Evolutionary conservation across 2,329 filamentous ascomycete genomes (phyloP), one percentile per base, ranked within the genome.

Genomic region (Fusarium papillatum): DNA sequence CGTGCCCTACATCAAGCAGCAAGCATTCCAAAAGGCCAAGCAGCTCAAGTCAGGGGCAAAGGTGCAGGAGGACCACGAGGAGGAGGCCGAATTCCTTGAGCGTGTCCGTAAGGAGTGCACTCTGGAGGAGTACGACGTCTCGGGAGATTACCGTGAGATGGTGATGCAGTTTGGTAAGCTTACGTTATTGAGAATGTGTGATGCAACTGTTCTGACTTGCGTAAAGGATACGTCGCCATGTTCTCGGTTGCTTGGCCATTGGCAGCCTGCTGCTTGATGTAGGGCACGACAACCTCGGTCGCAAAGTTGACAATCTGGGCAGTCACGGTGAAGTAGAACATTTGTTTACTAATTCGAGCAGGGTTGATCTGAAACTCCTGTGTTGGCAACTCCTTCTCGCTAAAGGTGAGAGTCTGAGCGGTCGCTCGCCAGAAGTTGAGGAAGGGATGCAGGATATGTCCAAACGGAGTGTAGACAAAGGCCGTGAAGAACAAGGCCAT

Each of bases 221-320:
- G 61, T 60, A 66, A 78, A 87, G 95, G 96, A 36, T 98, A 98
- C 82, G 89, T 99, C 1, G 93, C 94, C 0, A 89, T 98, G 13
- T 98, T 98, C 84, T 97, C 95, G 0, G 94, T 97, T 4, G 92
- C 98, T 66, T 99, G 97, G 97, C 97, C 97, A 0, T 87, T 98
- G n/a, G 96, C 96, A n/a, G n/a, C n/a, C n/a, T 92, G 92, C 72
- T 95, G 93, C 84, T 98, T 98, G 64, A 95, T 85, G 77, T 95
- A 95, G 1, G 97, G 97, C 2, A 98, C 91, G 41, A 98, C 86
- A 7, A 95, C 91, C 83, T 99, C 97, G 72, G 96, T 92, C 16
- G 90, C 92, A 66, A 98, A 93, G 81, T 94, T 97, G 78, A 99
- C 93, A 43, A 98, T 90, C 81, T 98, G 96, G 0, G 95, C 96